phyloP scores from a whole-genome alignment of 106 monocot genomes.

The Phalaenopsis aphrodite region DNA sequence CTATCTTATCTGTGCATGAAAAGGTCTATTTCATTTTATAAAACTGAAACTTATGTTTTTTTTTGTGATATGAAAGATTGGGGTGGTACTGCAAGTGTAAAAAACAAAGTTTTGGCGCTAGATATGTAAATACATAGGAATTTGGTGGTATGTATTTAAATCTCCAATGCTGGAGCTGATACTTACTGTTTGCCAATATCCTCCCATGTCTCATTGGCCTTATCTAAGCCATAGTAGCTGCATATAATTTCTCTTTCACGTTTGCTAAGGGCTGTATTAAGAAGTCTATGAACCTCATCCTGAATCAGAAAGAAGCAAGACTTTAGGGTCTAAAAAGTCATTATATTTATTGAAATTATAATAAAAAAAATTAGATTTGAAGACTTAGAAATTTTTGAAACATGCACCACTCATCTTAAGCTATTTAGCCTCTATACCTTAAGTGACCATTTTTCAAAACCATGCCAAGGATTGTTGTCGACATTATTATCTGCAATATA shows the following conservation, averaged over 20 bases:
- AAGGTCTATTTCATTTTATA: no score
- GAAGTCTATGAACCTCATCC: slow-evolving; percentile 83
- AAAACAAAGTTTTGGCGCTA: no score
- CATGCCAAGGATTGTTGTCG: slow-evolving; percentile 91
- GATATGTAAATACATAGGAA: no score
- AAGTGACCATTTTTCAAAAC: slow-evolving; percentile 71
- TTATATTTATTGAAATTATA: not conserved
- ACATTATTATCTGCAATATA: slow-evolving; percentile 74
- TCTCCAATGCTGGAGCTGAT: not conserved
- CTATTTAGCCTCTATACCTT: slow-evolving; percentile 41
- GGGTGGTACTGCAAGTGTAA: no score
- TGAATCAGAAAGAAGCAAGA: slow-evolving; percentile 16
- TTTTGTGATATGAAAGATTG: no score
- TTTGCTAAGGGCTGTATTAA: slow-evolving; percentile 47
- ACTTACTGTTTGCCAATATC: slow-evolving; percentile 93
- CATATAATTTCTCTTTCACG: slow-evolving; percentile 80
- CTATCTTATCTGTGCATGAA: no score
- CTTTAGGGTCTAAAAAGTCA: not conserved
- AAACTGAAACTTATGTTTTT: no score
- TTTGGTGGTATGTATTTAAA: no score
- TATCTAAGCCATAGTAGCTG: slow-evolving; percentile 74
- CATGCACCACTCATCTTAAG: not conserved
- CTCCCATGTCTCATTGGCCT: slow-evolving; percentile 78
- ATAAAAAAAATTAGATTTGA: not conserved
- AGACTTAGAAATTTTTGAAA: not conserved